Conservation (phyloP, 805 yeast species). For the Zygosaccharomyces rouxii region DNA sequence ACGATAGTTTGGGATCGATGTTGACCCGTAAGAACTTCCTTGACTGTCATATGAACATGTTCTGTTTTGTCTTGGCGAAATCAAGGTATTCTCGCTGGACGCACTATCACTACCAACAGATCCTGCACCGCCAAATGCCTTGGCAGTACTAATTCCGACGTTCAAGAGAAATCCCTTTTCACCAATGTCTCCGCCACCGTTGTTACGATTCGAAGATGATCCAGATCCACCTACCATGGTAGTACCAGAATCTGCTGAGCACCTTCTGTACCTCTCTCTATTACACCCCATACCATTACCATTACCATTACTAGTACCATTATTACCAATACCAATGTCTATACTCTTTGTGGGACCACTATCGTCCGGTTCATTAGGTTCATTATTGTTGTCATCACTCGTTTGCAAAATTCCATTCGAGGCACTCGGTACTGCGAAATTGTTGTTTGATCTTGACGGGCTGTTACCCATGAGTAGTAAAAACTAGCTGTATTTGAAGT, state of each 20-base stretch:
- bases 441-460: constrained; percentile 50
- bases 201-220: constrained; percentile 8
- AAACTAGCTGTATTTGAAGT: constrained; percentile 19
- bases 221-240: constrained; percentile 17
- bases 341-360: constrained; percentile 41
- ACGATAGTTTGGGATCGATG: constrained; percentile 20
- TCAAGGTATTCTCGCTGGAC: constrained; percentile 11
- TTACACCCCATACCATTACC: constrained; percentile 8
- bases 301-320: constrained; percentile 11
- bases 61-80: constrained; percentile 9
- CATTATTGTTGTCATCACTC: constrained; percentile 34
- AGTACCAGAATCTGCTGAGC: constrained; percentile 19
- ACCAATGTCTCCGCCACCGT: constrained; percentile 11
- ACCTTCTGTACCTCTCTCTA: constrained; percentile 13
- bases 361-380: constrained; percentile 46
- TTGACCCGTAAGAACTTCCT: constrained; percentile 1
- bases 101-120: constrained; percentile 12
- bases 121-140: constrained; percentile 24
- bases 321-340: constrained; percentile 17
- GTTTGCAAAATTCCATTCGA: constrained; percentile 31
- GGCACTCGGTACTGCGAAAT: constrained; percentile 38
- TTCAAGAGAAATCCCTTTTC: constrained; percentile 20
- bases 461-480: constrained; percentile 52
- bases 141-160: constrained; percentile 35
- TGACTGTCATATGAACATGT: not conserved